Evolutionary conservation across 345 rosid genomes (phyloP), one percentile per base, ranked within the genome.

Genomic region (Salix dunnii): DNA sequence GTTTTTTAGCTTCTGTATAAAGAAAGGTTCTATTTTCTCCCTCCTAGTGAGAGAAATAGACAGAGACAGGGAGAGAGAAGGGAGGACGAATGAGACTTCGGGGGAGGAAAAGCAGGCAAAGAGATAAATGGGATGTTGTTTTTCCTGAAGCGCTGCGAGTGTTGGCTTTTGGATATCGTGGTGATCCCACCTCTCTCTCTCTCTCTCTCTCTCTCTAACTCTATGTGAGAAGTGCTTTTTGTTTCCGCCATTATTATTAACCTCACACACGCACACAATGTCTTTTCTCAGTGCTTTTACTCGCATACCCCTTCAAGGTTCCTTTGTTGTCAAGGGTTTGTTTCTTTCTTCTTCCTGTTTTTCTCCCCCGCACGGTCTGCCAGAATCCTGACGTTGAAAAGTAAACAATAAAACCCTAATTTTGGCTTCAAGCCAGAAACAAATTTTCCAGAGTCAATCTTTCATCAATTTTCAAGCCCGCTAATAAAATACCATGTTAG

Each of bases 71-170:
- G 82, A 67, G 81, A 83, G 80, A 74, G 71, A 69, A 13, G 35
- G 72, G 2, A 31, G 42, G 48, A 48, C 11, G 28, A 40, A 53
- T 28, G 63, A 40, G 70, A 33, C 0, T 5, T 30, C n/a, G 73
- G 74, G 16, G 74, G 75, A 74, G n/a, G n/a, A 79, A 78, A 73
- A 23, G 81, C 77, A n/a, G n/a, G 76, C 73, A 49, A 40, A 46
- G 7, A 30, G 40, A 79, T 76, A 79, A 78, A 74, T 72, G 78
- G 55, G 84, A 74, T 80, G 90, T 74, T 78, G 82, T 67, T 68
- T 71, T 46, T 75, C 71, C 70, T 82, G 80, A 33, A 33, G 6
- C 6, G 36, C 36, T 5, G 36, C 36, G 36, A 33, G 6, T 33
- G n/a, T 33, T 33, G 36, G 36, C 36, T 33, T 33, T 5, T 33